Evolutionary conservation across 352 stramenopile genomes (phyloP), one percentile per base, ranked within the genome.

Genomic region (Globisporangium solare): DNA sequence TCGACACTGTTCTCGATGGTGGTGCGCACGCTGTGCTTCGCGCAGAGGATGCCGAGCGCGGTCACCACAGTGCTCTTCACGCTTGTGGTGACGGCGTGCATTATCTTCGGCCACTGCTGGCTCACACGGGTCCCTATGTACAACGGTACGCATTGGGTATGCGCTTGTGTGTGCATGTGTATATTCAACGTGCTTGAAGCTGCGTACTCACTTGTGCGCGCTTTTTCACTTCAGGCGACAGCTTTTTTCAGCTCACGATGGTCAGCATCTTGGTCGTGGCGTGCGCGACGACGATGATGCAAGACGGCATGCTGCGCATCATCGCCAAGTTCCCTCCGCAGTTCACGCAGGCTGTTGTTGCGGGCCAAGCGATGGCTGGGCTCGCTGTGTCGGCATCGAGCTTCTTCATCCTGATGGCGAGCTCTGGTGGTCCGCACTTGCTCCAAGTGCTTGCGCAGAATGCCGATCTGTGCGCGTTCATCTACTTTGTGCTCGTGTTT

Each of bases 401-500:
- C 27, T 86, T 89, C 35, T 50, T 85, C 43, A 90, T 93, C 49
- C 32, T 86, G 18, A 83, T 67, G 51, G 71, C 68, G 3, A 70
- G 74, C n/a, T 54, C 69, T 24, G 39, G 60, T 10, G 47, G 32
- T 7, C 20, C 49, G 3, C 15, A 41, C 39, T 54, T 70, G 27
- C 62, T 65, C 22, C 45, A 52, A 8, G 63, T 27, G 41, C 68
- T 77, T 52, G 47, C 54, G 0, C 51, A 57, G 0, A 75, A 87
- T 54, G 67, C 72, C 0, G 81, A 91, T 37, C 40, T 88, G 49
- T 83, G 70, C 47, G 83, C 79, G 3, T 90, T 92, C 58, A 58
- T 86, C 51, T 94, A 94, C 65, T 94, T 94, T 31, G 66, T 82
- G 22, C 73, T 88, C 46, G 80, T 85, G 20, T 89, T 91, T 50